These are phyloP conservation scores for Solanum ahanhuiri DNA, from an alignment of 257 asterid genomes.

Conservation along the genomic window DNA sequence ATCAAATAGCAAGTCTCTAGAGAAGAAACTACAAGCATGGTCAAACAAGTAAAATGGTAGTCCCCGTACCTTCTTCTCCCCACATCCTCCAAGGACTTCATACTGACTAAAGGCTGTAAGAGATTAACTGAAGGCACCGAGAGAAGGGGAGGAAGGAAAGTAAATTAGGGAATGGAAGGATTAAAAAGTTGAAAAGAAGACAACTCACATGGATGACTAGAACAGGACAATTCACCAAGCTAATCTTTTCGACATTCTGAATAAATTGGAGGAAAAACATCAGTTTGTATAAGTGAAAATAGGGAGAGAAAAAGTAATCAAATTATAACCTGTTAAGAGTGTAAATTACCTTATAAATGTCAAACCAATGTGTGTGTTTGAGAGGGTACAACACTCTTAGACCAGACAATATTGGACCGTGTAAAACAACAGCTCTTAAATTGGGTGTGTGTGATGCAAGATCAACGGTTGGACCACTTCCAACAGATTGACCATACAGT, in stretches of 20 bases:
- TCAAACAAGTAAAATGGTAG: background rate
- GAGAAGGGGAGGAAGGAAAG: background rate
- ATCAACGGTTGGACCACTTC: no score
- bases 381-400: no score
- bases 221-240: conserved; percentile 70
- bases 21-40: background rate
- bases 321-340: background rate
- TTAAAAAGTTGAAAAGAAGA: background rate
- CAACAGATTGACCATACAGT: no score
- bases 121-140: background rate
- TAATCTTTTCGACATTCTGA: conserved; percentile 95
- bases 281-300: background rate
- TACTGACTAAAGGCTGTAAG: background rate
- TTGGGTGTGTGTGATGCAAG: no score
- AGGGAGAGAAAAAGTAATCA: background rate
- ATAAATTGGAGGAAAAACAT: conserved; percentile 7
- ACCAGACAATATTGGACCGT: no score
- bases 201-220: conserved; percentile 96
- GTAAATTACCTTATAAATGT: conserved; percentile 75
- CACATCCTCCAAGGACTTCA: background rate
- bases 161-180: background rate
- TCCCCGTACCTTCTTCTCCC: background rate
- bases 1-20: conserved; percentile 2
- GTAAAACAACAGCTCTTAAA: no score
- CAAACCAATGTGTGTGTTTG: background rate